Evolutionary conservation across 768 basidiomycete species (phyloP), one percentile per base, ranked within the genome.

Genomic region (Phaeolepiota aurea): DNA sequence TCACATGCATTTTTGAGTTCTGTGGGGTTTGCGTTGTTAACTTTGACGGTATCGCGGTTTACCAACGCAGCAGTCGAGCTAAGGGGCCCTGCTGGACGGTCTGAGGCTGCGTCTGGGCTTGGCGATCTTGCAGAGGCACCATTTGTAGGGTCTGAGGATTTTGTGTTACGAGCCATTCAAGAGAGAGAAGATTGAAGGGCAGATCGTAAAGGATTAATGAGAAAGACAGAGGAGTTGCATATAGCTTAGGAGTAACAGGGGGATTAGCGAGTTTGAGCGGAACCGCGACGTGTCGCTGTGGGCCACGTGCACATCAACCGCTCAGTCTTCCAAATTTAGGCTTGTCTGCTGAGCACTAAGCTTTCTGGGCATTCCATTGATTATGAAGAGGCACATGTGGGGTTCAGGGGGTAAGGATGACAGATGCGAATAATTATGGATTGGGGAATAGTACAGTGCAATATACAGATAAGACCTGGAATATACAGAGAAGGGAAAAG

Each of bases 1-100:
- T 98, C 93, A 46, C 78, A 80, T 13, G 79, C 73, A 50, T 80
- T 78, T 59, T 81, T 81, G 48, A 82, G 67, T 47, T 82, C 79
- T 13, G 69, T 71, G 25, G 63, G 42, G 51, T 63, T 79, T 3
- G 68, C 66, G 47, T 72, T 74, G 62, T 82, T 82, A 44, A 81
- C 72, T 54, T 76, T 81, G 52, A 81, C 62, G 4, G 61, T 57
- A 39, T 81, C 78, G 35, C 77, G 66, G 22, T 71, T 66, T 39
- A 60, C 65, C 2, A 65, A 47, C 9, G 68, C 45, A 10, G 72
- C 57, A 11, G 62, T 49, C 39, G 76, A 61, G 46, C 73, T 72
- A 20, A 79, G 64, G 11, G 77, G 77, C 1, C 77, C 76, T 2
- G 66, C 62, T 12, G 77, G 76, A 15, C 71, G 65, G 51, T 74